Evolutionary conservation across 352 stramenopile species (phyloP).

Genomic region (Phytopythium helicoides): DNA sequence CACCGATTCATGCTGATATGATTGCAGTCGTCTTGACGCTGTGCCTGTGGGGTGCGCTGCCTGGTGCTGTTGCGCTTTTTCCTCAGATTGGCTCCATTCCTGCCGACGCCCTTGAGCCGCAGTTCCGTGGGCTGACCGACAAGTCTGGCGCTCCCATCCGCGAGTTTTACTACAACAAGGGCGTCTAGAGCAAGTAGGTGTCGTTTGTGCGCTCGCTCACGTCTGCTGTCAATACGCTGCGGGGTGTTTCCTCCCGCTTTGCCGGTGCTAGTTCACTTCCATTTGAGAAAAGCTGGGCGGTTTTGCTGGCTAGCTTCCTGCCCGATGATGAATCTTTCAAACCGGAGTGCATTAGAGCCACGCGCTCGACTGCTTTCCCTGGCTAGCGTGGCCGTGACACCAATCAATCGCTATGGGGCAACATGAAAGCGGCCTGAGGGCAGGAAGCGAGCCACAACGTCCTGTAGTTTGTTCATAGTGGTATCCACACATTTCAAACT

Average conservation of each 20-base stretch:
- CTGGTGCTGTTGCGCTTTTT: constrained; percentile 78
- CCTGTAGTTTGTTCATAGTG: not conserved
- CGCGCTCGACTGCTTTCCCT: constrained; percentile 31
- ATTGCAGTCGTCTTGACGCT: constrained; percentile 64
- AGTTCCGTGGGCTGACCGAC: constrained; percentile 61
- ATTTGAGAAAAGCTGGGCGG: not conserved
- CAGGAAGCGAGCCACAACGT: not conserved
- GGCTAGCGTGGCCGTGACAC: constrained; percentile 25
- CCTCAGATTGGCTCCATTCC: constrained; percentile 76
- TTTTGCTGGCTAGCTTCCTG: not conserved
- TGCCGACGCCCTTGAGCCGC: constrained; percentile 53
- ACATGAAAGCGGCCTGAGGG: constrained; percentile 5
- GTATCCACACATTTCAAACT: not conserved
- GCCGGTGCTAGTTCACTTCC: not conserved
- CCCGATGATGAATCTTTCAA: constrained; percentile 32
- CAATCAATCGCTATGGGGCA: constrained; percentile 8
- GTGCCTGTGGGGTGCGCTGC: constrained; percentile 77
- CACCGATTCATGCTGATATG: too few relatives aligned
- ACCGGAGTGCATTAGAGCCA: constrained; percentile 45
- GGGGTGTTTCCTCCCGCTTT: not conserved
- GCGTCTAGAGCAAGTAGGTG: constrained; percentile 38
- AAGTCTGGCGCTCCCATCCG: constrained; percentile 52
- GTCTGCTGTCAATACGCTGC: not conserved
- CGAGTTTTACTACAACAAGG: constrained; percentile 83
- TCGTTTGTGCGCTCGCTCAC: not conserved